Base-by-base conservation (phyloP, 2,329 filamentous ascomycete species). In the Ambrosiella xylebori region DNA sequence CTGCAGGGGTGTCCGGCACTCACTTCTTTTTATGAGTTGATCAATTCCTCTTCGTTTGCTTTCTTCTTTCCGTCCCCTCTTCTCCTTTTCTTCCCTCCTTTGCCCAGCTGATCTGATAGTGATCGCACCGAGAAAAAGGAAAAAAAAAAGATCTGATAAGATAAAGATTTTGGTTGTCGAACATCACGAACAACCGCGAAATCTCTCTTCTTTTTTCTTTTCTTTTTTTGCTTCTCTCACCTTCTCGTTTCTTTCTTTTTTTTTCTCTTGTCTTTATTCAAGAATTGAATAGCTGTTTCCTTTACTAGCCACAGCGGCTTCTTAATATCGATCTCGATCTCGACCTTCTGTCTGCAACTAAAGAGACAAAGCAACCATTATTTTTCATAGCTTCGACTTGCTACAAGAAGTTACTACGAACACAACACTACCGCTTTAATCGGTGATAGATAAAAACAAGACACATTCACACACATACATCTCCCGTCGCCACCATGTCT, bases 101-200 rank as follows among this genome's bases (percentile, higher is more conserved):
- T 41, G 7, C 38, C 27, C 17, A 41, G 52, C 52, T 41, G 38
- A 54, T 54, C 52, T 41, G 52, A 54, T 54, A 54, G 12, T 38
- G 6, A 27, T 51, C 17, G 17, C 47, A 19, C 15, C 6, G 27
- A 56, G 39, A 56, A 17, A 39, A 56, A 56, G 47, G 39, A 56
- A 27, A 56, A 49, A 49, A 56, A 56, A 49, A 56, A 49, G 41
- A 50, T 39, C 41, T 56, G 44, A 49, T 56, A 56, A 56, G 44
- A 47, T 39, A 36, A 15, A 36, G 47, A 37, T 9, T 11, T 11
- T n/a, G 47, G 17, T 36, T 36, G 27, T 35, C n/a, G 36, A 53
- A 8, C 1, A 38, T 9, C 50, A 35, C 12, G 9, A 53, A 37
- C 36, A 37, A 17, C n/a, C 3, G 17, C 39, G 7, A 3, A 40